These are phyloP conservation scores for Cardiospermum halicacabum DNA, from an alignment of 345 rosid genomes.

Conservation along the genomic window DNA sequence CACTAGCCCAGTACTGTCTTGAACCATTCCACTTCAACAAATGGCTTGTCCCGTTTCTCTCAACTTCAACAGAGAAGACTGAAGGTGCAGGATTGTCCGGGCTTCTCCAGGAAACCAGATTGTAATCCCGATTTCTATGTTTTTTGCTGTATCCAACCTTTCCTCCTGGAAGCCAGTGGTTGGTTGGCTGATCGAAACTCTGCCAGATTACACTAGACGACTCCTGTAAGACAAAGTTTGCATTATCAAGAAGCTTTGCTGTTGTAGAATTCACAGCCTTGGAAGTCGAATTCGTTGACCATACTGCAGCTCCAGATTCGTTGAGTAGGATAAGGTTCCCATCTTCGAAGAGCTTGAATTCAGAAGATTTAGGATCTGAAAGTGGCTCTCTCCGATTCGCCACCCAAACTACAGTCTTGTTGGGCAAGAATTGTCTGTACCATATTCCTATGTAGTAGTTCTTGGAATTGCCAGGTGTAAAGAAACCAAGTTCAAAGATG, in stretches of 20 bases:
- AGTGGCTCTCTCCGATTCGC: slow-evolving; percentile 24
- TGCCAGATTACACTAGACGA: slow-evolving; percentile 15
- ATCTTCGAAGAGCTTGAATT: slow-evolving; percentile 9
- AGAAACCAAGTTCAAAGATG: slow-evolving; percentile 23
- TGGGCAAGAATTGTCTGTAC: slow-evolving; percentile 15
- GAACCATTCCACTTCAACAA: slow-evolving; percentile 11
- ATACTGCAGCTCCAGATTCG: slow-evolving; percentile 1
- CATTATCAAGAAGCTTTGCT: slow-evolving; percentile 21
- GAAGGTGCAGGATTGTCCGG: slow-evolving; percentile 28
- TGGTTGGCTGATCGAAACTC: slow-evolving; percentile 29
- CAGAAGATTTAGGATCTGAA: slow-evolving; percentile 8
- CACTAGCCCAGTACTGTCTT: slow-evolving; percentile 12
- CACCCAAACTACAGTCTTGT: slow-evolving; percentile 20
- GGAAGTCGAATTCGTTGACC: slow-evolving; percentile 21
- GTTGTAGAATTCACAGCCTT: slow-evolving; percentile 1
- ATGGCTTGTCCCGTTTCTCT: slow-evolving; percentile 10
- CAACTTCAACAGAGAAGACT: slow-evolving; percentile 14
- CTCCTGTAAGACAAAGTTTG: slow-evolving; percentile 19
- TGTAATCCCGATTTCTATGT: not conserved
- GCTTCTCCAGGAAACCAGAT: slow-evolving; percentile 22
- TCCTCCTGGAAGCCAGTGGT: slow-evolving; percentile 22
- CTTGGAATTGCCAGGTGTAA: slow-evolving; percentile 21
- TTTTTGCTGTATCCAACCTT: slow-evolving; percentile 21
- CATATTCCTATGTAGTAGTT: slow-evolving; percentile 27
- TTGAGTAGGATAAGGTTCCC: slow-evolving; percentile 23